Percentiles rank a stretch among this genome's conserved stretches.
Conservation (phyloP, 2,329 filamentous ascomycete species). For the Fusarium coicis region DNA sequence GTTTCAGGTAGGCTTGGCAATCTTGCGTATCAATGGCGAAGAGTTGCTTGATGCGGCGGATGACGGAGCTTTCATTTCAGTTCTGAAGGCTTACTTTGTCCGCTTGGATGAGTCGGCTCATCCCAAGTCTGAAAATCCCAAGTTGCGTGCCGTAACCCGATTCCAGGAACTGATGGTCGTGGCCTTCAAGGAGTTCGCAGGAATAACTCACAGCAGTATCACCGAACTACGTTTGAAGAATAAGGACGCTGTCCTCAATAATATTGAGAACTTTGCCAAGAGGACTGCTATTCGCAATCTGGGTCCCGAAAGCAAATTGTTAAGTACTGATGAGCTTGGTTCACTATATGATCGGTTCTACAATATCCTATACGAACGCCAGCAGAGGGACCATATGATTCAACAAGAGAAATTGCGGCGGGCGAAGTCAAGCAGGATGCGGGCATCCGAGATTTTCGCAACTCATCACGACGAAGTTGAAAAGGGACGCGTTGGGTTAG, state of each 20-base stretch:
- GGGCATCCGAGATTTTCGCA: constrained; percentile 53
- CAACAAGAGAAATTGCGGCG: constrained; percentile 78
- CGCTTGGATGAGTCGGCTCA: constrained; percentile 95
- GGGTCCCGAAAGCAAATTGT: constrained; percentile 92
- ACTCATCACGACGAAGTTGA: constrained; percentile 68
- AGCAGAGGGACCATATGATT: constrained; percentile 82
- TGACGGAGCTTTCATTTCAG: constrained; percentile 95
- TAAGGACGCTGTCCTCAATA: constrained; percentile 92
- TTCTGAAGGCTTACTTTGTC: constrained; percentile 94
- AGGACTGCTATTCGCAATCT: constrained; percentile 95
- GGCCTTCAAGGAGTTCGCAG: constrained; percentile 97
- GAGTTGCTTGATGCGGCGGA: constrained; percentile 92
- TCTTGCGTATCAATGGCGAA: constrained; percentile 95
- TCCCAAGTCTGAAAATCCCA: constrained; percentile 93
- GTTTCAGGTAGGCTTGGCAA: constrained; percentile 97
- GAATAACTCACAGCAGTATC: constrained; percentile 92
- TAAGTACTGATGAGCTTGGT: constrained; percentile 86
- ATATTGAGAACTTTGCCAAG: constrained; percentile 97
- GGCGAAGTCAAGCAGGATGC: constrained; percentile 66
- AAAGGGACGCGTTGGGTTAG: constrained; percentile 86
- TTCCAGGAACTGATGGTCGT: constrained; percentile 99
- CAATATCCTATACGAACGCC: constrained; percentile 87
- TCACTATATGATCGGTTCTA: constrained; percentile 96
- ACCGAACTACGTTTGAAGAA: constrained; percentile 90
- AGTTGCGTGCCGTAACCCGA: constrained; percentile 89